Base-by-base conservation (phyloP, 2,329 filamentous ascomycete genomes). In the Byssochlamys sp. region DNA sequence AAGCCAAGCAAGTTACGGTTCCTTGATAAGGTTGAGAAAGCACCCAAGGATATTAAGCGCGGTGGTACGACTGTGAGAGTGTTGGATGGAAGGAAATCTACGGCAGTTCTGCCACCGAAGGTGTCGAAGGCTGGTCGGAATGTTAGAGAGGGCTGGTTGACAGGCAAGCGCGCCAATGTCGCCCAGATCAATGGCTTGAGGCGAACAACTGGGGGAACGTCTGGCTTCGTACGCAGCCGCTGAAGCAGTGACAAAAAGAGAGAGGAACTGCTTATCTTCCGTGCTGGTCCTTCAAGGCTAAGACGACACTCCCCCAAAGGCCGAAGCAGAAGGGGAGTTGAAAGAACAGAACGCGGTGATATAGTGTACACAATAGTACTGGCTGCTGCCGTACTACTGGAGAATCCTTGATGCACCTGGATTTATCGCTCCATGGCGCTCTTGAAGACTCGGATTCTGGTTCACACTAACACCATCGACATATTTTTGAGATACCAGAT, bases 1-100 rank as follows among this genome's bases (percentile, higher is more conserved):
- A 71, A 69, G 55, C 61, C 77, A 9, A 78, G 73, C 53, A 78
- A 77, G 58, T 70, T 79, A 57, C 76, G 76, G 57, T 80, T 81
- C 58, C 66, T 80, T 27, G 78, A 80, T 54, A 73, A 72, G 55
- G 70, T 69, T 9, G 74, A 79, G 55, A 80, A 77, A 63, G 69
- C 73, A 10, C 70, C 76, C 14, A 82, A 80, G 68, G 80, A 82
- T 63, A 64, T 80, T 52, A 75, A 73, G 59, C 72, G 75, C 57
- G 79, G 79, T 1, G 74, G 75, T 53, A 69, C 80, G 35, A 78
- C 73, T 19, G 77, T 82, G 35, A 74, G 77, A 24, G 78, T 82
- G 6, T 64, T 82, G 48, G 73, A 74, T 33, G 68, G 73, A 35
- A 72, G 72, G 60, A 75, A 73, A 48, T 62, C 63, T n/a, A 70